These are phyloP conservation scores for Patellifolia procumbens DNA, from an alignment of 179 eudicot species.

Conservation along the genomic window DNA sequence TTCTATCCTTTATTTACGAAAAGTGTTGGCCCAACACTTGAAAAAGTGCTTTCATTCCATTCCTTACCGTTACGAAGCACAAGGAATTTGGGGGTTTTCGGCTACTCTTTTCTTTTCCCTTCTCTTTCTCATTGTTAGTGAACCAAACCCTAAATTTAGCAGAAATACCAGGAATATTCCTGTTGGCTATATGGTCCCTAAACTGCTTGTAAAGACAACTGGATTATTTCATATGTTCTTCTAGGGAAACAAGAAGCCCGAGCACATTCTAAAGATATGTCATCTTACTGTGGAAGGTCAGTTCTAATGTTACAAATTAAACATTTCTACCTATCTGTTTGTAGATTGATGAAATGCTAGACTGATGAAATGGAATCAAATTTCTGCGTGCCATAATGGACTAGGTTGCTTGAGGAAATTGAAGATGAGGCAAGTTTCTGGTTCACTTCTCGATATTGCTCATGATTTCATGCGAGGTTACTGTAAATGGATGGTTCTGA, in stretches of 20 bases:
- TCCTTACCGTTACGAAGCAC: too few species aligned
- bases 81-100: too few species aligned
- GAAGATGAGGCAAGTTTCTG: conserved; percentile 82
- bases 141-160: not conserved
- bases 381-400: conserved; percentile 15
- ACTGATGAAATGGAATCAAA: not conserved
- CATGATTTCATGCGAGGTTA: conserved; percentile 11
- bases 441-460: conserved; percentile 6
- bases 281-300: conserved; percentile 94
- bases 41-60: too few species aligned
- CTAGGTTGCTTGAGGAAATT: conserved; percentile 93
- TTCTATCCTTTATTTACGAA: too few species aligned
- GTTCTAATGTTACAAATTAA: conserved; percentile 32
- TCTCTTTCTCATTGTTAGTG: not conserved
- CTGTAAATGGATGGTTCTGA: not conserved
- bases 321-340: not conserved
- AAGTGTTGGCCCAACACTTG: too few species aligned
- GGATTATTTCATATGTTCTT: conserved; percentile 20
- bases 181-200: not conserved
- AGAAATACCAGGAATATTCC: too few species aligned
- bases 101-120: not conserved
- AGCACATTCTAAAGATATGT: conserved; percentile 89
- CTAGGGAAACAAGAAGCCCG: conserved; percentile 91
- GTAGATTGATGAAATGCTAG: not conserved
- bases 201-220: not conserved